A percentile compares a stretch with the other conserved stretches of the same genome.
These are phyloP conservation scores for Leptomonas seymouri DNA, from an alignment of 208 protist genomes.

Conservation along the genomic window DNA sequence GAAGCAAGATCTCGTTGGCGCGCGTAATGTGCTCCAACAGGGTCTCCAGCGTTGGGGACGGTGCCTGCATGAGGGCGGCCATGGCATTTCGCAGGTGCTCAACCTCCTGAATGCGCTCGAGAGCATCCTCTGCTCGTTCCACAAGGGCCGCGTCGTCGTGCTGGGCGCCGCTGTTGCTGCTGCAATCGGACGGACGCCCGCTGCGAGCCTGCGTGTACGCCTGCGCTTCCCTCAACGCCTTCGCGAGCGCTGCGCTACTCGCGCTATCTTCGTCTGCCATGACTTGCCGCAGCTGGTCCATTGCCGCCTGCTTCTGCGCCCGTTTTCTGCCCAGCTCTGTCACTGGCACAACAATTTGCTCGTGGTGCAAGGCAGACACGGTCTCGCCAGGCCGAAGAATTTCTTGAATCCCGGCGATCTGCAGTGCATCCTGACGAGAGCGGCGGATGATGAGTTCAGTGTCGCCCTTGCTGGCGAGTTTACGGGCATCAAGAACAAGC, in stretches of 20 bases:
- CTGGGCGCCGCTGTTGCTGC: neutral
- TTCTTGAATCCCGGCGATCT: conserved; percentile 51
- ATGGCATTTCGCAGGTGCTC: conserved; percentile 28
- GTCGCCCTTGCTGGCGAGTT: conserved; percentile 40
- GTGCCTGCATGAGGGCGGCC: conserved; percentile 30
- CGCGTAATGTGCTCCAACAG: conserved; percentile 65
- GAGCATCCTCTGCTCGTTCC: conserved; percentile 44
- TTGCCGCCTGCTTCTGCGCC: conserved; percentile 26
- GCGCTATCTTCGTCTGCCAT: conserved; percentile 10
- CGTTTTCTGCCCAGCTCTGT: conserved; percentile 32
- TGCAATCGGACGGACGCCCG: neutral
- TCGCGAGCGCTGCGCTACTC: neutral
- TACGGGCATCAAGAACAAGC: conserved; percentile 36
- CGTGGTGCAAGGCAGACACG: conserved; percentile 44
- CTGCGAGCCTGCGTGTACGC: conserved; percentile 17
- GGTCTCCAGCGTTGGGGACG: conserved; percentile 36
- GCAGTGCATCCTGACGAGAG: conserved; percentile 44
- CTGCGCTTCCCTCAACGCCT: conserved; percentile 15
- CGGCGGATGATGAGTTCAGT: conserved; percentile 39
- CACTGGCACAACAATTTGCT: conserved; percentile 54
- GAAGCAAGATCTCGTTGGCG: conserved; percentile 66
- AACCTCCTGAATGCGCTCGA: conserved; percentile 59
- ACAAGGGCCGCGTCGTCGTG: conserved; percentile 33
- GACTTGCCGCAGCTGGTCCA: conserved; percentile 41
- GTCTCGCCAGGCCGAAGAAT: conserved; percentile 70